Base-by-base conservation (phyloP, 768 basidiomycete species). In the Trametes gibbosa region DNA sequence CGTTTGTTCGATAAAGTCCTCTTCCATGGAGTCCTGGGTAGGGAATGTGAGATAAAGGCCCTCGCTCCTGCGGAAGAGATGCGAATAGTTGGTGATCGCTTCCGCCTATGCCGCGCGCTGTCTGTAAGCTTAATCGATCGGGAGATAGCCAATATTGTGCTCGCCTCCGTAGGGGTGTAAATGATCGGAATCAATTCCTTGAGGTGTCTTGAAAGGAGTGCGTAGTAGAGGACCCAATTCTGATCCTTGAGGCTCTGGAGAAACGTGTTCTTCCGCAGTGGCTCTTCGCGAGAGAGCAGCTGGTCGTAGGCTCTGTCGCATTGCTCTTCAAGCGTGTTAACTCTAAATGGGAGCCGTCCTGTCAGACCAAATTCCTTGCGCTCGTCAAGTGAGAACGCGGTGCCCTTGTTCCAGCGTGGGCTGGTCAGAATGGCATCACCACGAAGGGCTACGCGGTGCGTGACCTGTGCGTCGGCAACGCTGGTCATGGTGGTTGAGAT, bases 151-250 rank as follows among this genome's bases (percentile, higher is more conserved):
- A 14, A 53, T 19, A 25, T 25, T 12, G 8, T 9, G 65, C 78
- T 27, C 54, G 85, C 86, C 79, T 87, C 81, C 6, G 89, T 90
- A 2, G 91, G 90, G 0, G 91, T 95, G 65, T 94, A 94, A 53
- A 93, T 85, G 56, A 94, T 84, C 35, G 81, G 81, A 19, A 81
- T 73, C 56, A 82, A 70, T 63, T 83, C 81, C 48, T 71, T 69
- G 9, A 84, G 73, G 63, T 84, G 74, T 27, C 67, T 63, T 4
- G 53, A 58, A 5, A 74, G 68, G 17, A 95, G 73, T 2, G 82
- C 76, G 70, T 88, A 94, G 73, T 90, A 95, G 25, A 95, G 75
- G 1, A 89, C 86, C 84, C 85, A 84, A 64, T 90, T 92, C 78
- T 92, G 90, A 16, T 83, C 85, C 71, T 86, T 88, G 66, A 90